A percentile compares a stretch with the other conserved stretches of the same genome.
Evolutionary conservation across 2,329 filamentous ascomycete species (phyloP).

Genomic region (Botrytis tulipae): DNA sequence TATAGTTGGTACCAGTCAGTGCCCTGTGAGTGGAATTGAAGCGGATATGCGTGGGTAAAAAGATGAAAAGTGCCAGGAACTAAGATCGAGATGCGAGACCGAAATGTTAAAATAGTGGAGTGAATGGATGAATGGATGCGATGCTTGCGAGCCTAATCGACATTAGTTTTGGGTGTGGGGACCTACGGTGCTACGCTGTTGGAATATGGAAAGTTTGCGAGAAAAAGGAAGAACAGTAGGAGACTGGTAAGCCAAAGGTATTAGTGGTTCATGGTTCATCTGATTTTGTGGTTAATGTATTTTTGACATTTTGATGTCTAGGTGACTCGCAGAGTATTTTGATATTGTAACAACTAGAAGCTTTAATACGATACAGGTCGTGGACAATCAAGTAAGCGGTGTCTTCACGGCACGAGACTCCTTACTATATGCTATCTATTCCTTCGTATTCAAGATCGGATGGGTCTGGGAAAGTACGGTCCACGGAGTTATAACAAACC

Average conservation of each 20-base stretch:
- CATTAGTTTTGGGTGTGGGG: neutral
- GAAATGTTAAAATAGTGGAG: conserved; percentile 1
- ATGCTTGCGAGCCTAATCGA: neutral
- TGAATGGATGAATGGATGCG: neutral
- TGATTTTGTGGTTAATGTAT: neutral
- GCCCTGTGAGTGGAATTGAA: neutral
- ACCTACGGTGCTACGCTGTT: neutral
- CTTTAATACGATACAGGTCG: neutral
- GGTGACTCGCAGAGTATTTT: neutral
- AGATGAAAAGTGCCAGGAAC: neutral
- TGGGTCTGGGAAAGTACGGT: neutral
- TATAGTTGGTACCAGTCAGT: conserved; percentile 1
- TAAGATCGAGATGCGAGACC: conserved; percentile 3
- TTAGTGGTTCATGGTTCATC: neutral
- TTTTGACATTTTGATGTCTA: neutral
- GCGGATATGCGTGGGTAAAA: neutral
- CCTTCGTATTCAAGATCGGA: neutral
- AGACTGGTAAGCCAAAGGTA: neutral
- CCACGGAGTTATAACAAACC: neutral
- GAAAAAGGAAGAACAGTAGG: neutral
- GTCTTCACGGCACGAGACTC: neutral
- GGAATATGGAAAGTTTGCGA: neutral
- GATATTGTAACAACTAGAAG: neutral
- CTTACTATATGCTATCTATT: neutral
- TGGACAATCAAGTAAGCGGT: neutral